Evolutionary conservation across 768 basidiomycete species (phyloP).

Genomic region (Clavulina sp.): DNA sequence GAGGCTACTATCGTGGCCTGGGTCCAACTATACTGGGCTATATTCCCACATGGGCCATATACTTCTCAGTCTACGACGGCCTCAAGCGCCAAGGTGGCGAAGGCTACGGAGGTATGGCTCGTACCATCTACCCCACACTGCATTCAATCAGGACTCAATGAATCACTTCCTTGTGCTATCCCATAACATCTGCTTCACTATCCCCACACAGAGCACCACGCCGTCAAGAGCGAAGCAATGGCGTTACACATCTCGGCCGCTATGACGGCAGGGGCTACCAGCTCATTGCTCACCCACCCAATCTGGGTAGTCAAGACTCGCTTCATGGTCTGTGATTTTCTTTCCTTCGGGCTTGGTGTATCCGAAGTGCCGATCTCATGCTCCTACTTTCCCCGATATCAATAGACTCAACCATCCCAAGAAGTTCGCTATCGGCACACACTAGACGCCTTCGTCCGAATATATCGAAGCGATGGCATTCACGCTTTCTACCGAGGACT

Average conservation of each 20-base stretch:
- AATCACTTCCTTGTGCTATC: too few relatives aligned
- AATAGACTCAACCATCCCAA: constrained; percentile 66
- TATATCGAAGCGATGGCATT: constrained; percentile 76
- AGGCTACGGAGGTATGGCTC: background rate
- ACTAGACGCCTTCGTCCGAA: constrained; percentile 71
- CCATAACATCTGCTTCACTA: constrained; percentile 31
- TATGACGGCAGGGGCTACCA: constrained; percentile 86
- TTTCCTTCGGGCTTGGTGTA: background rate
- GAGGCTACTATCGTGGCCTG: constrained; percentile 90
- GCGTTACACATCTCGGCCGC: constrained; percentile 81
- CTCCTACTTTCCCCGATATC: background rate
- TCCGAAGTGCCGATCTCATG: background rate
- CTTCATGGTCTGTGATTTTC: constrained; percentile 57
- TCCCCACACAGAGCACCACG: constrained; percentile 1
- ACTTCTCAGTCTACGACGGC: constrained; percentile 93
- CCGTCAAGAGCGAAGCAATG: constrained; percentile 67
- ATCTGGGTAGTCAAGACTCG: constrained; percentile 98
- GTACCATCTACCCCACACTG: too few relatives aligned
- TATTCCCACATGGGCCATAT: constrained; percentile 97
- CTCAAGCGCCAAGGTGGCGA: constrained; percentile 36
- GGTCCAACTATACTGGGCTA: constrained; percentile 94
- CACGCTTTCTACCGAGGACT: constrained; percentile 90
- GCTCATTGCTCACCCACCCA: constrained; percentile 88
- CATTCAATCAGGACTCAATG: too few relatives aligned
- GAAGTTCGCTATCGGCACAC: constrained; percentile 79